These are phyloP conservation scores for Kernera saxatilis DNA, from an alignment of 345 rosid genomes.

Conservation along the genomic window DNA sequence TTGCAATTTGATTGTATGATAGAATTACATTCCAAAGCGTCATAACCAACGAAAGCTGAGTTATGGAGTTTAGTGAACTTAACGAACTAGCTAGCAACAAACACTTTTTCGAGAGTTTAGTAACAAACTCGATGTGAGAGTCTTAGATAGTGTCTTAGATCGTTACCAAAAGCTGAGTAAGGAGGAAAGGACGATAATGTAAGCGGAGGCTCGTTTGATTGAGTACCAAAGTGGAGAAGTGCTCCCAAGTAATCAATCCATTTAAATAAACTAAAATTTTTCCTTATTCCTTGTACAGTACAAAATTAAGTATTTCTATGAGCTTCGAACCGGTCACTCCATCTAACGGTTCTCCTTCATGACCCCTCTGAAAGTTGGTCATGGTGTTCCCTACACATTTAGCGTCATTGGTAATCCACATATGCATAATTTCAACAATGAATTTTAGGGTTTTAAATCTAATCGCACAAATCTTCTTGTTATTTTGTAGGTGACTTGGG, in stretches of 20 bases:
- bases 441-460: not conserved
- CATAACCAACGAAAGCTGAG: too few species aligned
- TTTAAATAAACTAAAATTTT: not conserved
- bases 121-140: too few species aligned
- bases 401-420: conserved; percentile 51
- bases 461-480: not conserved
- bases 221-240: conserved; percentile 50
- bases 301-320: conserved; percentile 47
- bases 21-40: too few species aligned
- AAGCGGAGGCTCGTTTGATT: conserved; percentile 39
- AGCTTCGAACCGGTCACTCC: conserved; percentile 42
- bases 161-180: conserved; percentile 44
- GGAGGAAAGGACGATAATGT: conserved; percentile 44
- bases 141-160: too few species aligned
- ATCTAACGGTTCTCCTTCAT: conserved; percentile 38
- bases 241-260: conserved; percentile 1
- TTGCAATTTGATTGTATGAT: too few species aligned
- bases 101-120: too few species aligned
- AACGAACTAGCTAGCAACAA: too few species aligned
- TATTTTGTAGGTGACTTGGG: conserved; percentile 41
- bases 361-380: conserved; percentile 60
- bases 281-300: conserved; percentile 21
- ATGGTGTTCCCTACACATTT: conserved; percentile 61
- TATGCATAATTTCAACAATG: not conserved
- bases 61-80: too few species aligned